Base-by-base conservation (phyloP, 75 land plant genomes). In the Cryptomeria japonica region DNA sequence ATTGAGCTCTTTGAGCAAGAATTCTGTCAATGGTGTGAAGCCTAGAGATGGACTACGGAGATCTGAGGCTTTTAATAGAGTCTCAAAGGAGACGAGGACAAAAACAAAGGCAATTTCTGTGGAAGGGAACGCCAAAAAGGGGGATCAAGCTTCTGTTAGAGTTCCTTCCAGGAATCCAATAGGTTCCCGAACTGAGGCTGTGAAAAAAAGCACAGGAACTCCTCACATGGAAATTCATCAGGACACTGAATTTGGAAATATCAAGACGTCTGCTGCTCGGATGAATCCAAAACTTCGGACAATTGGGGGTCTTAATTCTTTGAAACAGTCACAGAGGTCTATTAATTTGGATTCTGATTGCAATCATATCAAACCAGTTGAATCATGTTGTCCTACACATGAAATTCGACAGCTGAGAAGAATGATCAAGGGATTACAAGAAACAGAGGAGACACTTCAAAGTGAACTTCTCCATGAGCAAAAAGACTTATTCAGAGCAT, bases 381-480 rank as follows among this genome's bases (percentile, higher is more conserved):
- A 34, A 18, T 42, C 85, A 51, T 84, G 49, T 31, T 64, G 70
- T 64, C 41, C 42, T 36, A 46, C 28, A 39, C 64, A 85, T 32
- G 97, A 97, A 87, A 61, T 96, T 9, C 92, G 93, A 32, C 89
- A 90, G 70, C 53, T 97, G 42, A 89, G 92, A 68, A 87, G 44
- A 41, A 10, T 89, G 56, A 91, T 96, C 19, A 87, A 92, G 61
- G 96, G 93, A 44, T 94, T 94, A 0, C 91, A 93, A 79, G 91
- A 96, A 34, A 96, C 93, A 85, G 99, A 97, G 77, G 36, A 86
- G 41, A 88, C 89, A 37, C 85, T 97, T 36, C 93, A 93, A 32
- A 91, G 77, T 3, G 97, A 97, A 87, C 86, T 85, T 36, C 80
- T 94, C 1, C 86, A 87, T 3, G 92, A 95, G 53, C 90, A 55